Conservation (phyloP, 257 asterid genomes). For the Plantago ovata region DNA sequence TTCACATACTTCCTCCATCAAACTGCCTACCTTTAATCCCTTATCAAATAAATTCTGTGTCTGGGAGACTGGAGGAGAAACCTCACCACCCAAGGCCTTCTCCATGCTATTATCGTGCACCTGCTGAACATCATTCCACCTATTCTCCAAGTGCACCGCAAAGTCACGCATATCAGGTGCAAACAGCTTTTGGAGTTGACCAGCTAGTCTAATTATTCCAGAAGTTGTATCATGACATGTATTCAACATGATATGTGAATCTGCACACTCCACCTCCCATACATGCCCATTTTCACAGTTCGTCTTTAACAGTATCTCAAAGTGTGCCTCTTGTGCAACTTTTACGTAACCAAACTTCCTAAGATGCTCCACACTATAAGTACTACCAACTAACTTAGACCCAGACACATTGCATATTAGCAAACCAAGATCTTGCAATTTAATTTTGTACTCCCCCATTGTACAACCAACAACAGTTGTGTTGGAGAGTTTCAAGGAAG, state of each 20-base stretch:
- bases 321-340: slow-evolving; percentile 73
- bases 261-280: slow-evolving; percentile 86
- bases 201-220: slow-evolving; percentile 65
- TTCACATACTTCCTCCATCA: slow-evolving; percentile 86
- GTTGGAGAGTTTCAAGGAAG: slow-evolving; percentile 71
- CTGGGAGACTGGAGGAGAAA: slow-evolving; percentile 37
- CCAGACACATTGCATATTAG: slow-evolving; percentile 53
- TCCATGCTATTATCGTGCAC: slow-evolving; percentile 41
- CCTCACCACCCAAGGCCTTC: slow-evolving; percentile 28
- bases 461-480: slow-evolving; percentile 36
- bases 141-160: slow-evolving; percentile 80
- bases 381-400: slow-evolving; percentile 31
- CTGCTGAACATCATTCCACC: slow-evolving; percentile 78
- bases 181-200: slow-evolving; percentile 82
- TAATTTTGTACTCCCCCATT: slow-evolving; percentile 53
- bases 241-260: slow-evolving; percentile 54
- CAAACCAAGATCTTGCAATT: slow-evolving; percentile 75
- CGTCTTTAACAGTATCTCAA: slow-evolving; percentile 64
- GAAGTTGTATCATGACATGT: slow-evolving; percentile 80
- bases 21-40: slow-evolving; percentile 37
- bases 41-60: slow-evolving; percentile 36
- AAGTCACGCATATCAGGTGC: slow-evolving; percentile 88
- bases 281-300: slow-evolving; percentile 49
- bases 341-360: slow-evolving; percentile 73
- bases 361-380: slow-evolving; percentile 63